These are phyloP conservation scores for Dothideomycetes sp. DNA, from an alignment of 2,329 filamentous ascomycete species.

Conservation along the genomic window DNA sequence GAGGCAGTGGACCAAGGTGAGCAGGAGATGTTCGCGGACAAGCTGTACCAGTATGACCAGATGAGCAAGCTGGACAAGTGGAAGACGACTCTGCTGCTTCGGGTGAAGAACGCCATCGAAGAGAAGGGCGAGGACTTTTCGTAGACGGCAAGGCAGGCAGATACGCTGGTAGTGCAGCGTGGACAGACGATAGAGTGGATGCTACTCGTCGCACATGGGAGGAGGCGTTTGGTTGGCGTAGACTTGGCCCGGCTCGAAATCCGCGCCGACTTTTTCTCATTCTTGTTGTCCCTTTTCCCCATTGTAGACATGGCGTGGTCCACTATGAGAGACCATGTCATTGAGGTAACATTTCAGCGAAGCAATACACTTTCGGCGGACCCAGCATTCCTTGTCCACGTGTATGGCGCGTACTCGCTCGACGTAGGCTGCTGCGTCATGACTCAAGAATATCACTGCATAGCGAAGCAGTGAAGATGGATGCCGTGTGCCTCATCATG, in stretches of 20 bases:
- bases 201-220: neutral
- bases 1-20: constrained; percentile 67
- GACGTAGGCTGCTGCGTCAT: too few species aligned
- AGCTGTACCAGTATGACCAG: constrained; percentile 81
- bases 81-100: constrained; percentile 80
- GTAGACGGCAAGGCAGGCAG: constrained; percentile 21
- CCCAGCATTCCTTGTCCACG: neutral
- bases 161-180: neutral
- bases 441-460: neutral
- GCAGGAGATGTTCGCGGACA: constrained; percentile 73
- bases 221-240: neutral
- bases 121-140: constrained; percentile 59
- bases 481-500: too few species aligned
- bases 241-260: neutral
- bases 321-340: too few species aligned
- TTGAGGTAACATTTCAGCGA: too few species aligned
- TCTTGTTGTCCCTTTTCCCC: neutral
- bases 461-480: neutral
- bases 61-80: constrained; percentile 91
- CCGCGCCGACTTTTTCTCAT: neutral
- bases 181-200: too few species aligned
- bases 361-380: too few species aligned
- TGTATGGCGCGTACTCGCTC: too few species aligned
- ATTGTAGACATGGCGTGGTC: neutral
- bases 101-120: constrained; percentile 76